phyloP scores from a whole-genome alignment of 495 filamentous ascomycete species.

The Aspergillus cavernicola region DNA sequence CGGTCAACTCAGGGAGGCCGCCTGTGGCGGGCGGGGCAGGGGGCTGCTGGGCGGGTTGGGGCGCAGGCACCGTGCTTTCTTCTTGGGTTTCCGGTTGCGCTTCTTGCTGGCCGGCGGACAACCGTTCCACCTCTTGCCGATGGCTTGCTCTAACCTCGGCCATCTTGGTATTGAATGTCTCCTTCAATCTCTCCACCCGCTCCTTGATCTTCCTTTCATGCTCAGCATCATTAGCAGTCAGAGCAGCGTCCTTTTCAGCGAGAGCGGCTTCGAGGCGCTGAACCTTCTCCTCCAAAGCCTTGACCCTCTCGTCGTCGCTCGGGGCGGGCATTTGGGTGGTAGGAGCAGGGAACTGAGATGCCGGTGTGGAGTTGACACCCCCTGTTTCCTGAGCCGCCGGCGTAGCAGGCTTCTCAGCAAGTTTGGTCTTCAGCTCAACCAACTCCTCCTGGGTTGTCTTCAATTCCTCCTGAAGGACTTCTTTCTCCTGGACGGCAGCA shows the following conservation, averaged over 20 bases:
- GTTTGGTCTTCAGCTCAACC: conserved; percentile 34
- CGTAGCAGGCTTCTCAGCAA: conserved; percentile 27
- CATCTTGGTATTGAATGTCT: conserved; percentile 64
- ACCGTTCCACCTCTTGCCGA: conserved; percentile 58
- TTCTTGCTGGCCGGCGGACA: conserved; percentile 56
- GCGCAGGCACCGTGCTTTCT: conserved; percentile 42
- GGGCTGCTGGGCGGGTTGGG: conserved; percentile 20
- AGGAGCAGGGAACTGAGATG: conserved; percentile 35
- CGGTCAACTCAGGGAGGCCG: conserved; percentile 41
- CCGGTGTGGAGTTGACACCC: conserved; percentile 34
- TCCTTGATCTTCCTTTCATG: conserved; percentile 57
- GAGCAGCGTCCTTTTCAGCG: conserved; percentile 41
- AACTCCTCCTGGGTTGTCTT: conserved; percentile 43
- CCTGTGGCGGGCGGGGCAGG: conserved; percentile 27
- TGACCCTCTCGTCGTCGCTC: conserved; percentile 34
- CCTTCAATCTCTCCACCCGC: conserved; percentile 70
- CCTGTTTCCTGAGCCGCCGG: conserved; percentile 21
- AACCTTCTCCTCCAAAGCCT: conserved; percentile 44
- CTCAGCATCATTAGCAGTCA: conserved; percentile 39
- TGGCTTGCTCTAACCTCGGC: conserved; percentile 54
- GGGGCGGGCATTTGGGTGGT: conserved; percentile 22
- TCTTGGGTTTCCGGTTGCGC: conserved; percentile 15
- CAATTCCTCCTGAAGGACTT: conserved; percentile 45
- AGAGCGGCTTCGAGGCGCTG: conserved; percentile 47
- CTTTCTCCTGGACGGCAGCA: conserved; percentile 47